Evolutionary conservation across 352 stramenopile species (phyloP).

Genomic region (Phytophthora palmivora): DNA sequence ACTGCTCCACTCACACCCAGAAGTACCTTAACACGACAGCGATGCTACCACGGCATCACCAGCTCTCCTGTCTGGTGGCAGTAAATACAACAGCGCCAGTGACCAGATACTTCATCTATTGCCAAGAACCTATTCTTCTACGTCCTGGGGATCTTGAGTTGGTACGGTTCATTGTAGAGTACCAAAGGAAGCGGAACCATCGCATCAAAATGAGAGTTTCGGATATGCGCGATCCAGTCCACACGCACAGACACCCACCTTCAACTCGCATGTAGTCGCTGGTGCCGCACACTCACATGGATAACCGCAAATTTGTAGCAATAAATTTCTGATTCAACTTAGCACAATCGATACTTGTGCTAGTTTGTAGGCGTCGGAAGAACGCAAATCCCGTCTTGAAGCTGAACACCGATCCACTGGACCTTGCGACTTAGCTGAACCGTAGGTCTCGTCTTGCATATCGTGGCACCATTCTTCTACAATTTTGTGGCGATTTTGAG

Average conservation of each 20-base stretch:
- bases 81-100: constrained; percentile 11
- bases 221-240: constrained; percentile 6
- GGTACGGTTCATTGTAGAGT: constrained; percentile 29
- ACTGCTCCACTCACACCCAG: no score
- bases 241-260: constrained; percentile 7
- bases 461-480: constrained; percentile 17
- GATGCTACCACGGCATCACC: background rate
- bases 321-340: no score
- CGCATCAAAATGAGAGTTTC: constrained; percentile 23
- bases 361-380: constrained; percentile 8
- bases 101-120: constrained; percentile 25
- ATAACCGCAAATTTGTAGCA: constrained; percentile 27
- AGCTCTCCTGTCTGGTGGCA: background rate
- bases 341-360: background rate
- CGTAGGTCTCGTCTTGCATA: constrained; percentile 5
- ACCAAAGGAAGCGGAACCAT: constrained; percentile 33
- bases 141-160: constrained; percentile 39
- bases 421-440: constrained; percentile 25
- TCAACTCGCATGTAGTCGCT: background rate
- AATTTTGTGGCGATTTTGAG: constrained; percentile 21
- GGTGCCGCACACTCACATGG: background rate
- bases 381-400: constrained; percentile 5
- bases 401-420: constrained; percentile 6
- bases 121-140: constrained; percentile 56
- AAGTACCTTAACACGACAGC: constrained; percentile 1